Conservation (phyloP, 2,329 filamentous ascomycete genomes). For the Dendryphion nanum region DNA sequence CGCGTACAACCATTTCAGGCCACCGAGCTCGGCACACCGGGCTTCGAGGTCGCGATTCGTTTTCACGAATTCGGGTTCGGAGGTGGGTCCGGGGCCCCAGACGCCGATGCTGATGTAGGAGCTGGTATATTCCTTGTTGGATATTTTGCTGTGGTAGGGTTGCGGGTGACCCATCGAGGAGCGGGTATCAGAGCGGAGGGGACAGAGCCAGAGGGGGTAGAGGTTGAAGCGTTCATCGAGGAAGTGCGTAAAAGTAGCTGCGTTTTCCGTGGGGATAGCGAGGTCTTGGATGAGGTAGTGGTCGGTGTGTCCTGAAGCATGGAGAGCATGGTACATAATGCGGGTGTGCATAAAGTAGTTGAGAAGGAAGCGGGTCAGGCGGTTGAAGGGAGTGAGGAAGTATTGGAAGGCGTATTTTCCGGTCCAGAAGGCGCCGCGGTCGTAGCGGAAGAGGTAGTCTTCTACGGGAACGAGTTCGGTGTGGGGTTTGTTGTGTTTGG, state of each 20-base stretch:
- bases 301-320: conserved; percentile 56
- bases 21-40: conserved; percentile 67
- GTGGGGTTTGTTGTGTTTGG: conserved; percentile 4
- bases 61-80: conserved; percentile 58
- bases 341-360: conserved; percentile 63
- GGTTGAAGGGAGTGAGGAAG: conserved; percentile 59
- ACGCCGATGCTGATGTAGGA: conserved; percentile 53
- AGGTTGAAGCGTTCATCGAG: conserved; percentile 47
- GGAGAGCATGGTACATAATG: conserved; percentile 63
- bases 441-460: conserved; percentile 62
- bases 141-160: conserved; percentile 5
- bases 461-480: conserved; percentile 47
- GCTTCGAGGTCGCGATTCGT: conserved; percentile 72
- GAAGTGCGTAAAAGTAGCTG: conserved; percentile 53
- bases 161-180: conserved; percentile 30
- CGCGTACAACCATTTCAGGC: conserved; percentile 86
- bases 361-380: conserved; percentile 55
- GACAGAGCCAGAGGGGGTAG: conserved; percentile 61
- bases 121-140: neutral
- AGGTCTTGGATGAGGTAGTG: conserved; percentile 63
- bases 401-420: conserved; percentile 60
- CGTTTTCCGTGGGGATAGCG: conserved; percentile 54
- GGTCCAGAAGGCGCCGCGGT: conserved; percentile 65
- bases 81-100: conserved; percentile 67
- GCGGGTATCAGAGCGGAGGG: conserved; percentile 37